Percentiles rank a stretch among this genome's conserved stretches.
phyloP scores from a whole-genome alignment of 305 asterid species.

The Solanum chacoense region DNA sequence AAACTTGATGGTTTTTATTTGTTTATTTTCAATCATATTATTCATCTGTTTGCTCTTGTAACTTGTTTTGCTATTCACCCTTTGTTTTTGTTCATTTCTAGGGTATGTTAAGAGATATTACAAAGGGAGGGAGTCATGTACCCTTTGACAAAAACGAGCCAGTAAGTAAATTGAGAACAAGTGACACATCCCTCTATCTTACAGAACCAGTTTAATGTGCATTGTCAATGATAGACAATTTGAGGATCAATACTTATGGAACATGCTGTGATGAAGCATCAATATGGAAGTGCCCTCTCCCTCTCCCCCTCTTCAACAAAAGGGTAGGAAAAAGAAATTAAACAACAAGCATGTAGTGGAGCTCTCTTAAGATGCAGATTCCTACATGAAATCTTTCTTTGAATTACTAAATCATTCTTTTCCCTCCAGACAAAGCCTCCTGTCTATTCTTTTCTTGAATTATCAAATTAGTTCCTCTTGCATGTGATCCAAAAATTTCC shows the following conservation, averaged over 20 bases:
- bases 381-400: not conserved
- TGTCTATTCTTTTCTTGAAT: not conserved
- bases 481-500: not conserved
- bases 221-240: not conserved
- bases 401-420: not conserved
- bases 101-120: constrained; percentile 34
- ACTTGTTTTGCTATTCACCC: not conserved
- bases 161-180: constrained; percentile 13
- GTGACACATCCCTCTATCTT: constrained; percentile 6
- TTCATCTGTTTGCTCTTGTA: not conserved
- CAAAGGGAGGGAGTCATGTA: constrained; percentile 21
- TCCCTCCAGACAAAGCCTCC: not conserved
- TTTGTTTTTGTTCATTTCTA: constrained; percentile 2
- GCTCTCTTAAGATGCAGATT: not conserved
- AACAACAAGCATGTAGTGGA: not conserved
- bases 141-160: constrained; percentile 19
- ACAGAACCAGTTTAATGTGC: not conserved
- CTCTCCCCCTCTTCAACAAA: not conserved
- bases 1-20: not conserved
- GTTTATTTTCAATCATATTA: not conserved
- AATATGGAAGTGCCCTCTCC: not conserved
- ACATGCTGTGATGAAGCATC: not conserved
- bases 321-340: not conserved
- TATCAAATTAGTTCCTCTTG: not conserved
- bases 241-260: not conserved